Conservation (phyloP, 2,329 filamentous ascomycete genomes). For the Fusarium tjaetaba region DNA sequence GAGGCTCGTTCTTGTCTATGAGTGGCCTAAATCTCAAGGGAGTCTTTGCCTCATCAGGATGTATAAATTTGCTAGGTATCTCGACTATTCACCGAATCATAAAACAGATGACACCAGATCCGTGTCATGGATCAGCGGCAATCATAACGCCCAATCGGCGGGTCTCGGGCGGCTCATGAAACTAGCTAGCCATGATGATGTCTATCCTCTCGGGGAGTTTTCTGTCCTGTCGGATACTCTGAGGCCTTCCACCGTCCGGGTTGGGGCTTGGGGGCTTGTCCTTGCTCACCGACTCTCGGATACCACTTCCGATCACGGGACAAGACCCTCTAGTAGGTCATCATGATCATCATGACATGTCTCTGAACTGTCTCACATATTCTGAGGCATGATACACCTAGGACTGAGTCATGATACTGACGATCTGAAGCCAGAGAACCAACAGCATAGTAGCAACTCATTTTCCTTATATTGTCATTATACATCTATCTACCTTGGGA, state of each 20-base stretch:
- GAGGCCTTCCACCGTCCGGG: background rate
- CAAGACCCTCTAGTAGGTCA: background rate
- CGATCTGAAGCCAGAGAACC: background rate
- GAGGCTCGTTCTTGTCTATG: slow-evolving; percentile 21
- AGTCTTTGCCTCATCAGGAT: slow-evolving; percentile 29
- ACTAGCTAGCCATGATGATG: slow-evolving; percentile 1
- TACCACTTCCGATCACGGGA: background rate
- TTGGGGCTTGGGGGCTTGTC: background rate
- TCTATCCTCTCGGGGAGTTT: background rate
- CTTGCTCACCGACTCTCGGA: background rate
- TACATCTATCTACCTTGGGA: slow-evolving; percentile 14
- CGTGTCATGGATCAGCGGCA: slow-evolving; percentile 5
- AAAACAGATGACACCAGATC: background rate
- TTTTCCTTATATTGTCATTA: slow-evolving; percentile 6
- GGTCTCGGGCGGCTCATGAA: slow-evolving; percentile 27
- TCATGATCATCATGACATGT: background rate
- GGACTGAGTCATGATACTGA: background rate
- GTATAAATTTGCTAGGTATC: slow-evolving; percentile 10
- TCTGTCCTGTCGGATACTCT: background rate
- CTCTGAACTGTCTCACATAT: background rate
- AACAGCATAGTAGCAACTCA: background rate
- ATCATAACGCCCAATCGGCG: slow-evolving; percentile 16
- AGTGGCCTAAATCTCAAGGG: slow-evolving; percentile 14
- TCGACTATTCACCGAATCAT: slow-evolving; percentile 32
- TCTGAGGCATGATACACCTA: background rate